A percentile compares a stretch with the other conserved stretches of the same genome.
phyloP scores from a whole-genome alignment of 2,329 filamentous ascomycete species.

The Chaetomium olivaceum region DNA sequence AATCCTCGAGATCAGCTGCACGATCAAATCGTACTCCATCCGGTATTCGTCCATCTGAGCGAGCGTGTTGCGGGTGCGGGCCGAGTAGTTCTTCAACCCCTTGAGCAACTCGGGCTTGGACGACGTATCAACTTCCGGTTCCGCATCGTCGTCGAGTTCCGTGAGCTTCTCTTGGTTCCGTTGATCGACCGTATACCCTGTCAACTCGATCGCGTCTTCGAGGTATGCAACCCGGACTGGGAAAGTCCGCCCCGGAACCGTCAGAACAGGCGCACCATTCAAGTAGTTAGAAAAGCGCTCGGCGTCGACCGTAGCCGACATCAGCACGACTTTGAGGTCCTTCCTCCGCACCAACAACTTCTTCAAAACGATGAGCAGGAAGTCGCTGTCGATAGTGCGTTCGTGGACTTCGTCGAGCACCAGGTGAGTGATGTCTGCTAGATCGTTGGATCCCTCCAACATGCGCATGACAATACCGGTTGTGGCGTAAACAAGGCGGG shows the following conservation, averaged over 20 bases:
- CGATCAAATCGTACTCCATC: slow-evolving; percentile 85
- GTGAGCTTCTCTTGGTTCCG: slow-evolving; percentile 55
- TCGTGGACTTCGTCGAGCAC: slow-evolving; percentile 98
- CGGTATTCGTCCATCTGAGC: slow-evolving; percentile 83
- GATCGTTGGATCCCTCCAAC: slow-evolving; percentile 84
- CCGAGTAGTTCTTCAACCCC: slow-evolving; percentile 71
- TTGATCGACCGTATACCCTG: slow-evolving; percentile 66
- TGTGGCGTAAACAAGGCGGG: slow-evolving; percentile 85
- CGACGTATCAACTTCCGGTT: slow-evolving; percentile 54
- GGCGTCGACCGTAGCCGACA: slow-evolving; percentile 96
- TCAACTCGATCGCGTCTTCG: slow-evolving; percentile 89
- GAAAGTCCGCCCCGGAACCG: slow-evolving; percentile 90
- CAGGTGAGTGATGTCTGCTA: slow-evolving; percentile 87
- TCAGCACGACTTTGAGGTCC: slow-evolving; percentile 88
- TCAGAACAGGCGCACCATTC: slow-evolving; percentile 79
- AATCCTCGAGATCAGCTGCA: slow-evolving; percentile 75
- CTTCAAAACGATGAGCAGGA: slow-evolving; percentile 87
- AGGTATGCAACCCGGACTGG: slow-evolving; percentile 85
- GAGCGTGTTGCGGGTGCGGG: slow-evolving; percentile 72
- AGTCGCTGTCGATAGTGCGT: slow-evolving; percentile 93
- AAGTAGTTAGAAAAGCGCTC: slow-evolving; percentile 89
- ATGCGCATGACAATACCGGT: slow-evolving; percentile 95
- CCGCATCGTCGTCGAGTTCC: slow-evolving; percentile 64
- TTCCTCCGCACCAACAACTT: slow-evolving; percentile 74
- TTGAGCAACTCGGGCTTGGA: slow-evolving; percentile 60